A percentile compares a stretch with the other conserved stretches of the same genome.
These are phyloP conservation scores for Carex scoparia DNA, from an alignment of 176 grass and related monocot species.

Conservation along the genomic window DNA sequence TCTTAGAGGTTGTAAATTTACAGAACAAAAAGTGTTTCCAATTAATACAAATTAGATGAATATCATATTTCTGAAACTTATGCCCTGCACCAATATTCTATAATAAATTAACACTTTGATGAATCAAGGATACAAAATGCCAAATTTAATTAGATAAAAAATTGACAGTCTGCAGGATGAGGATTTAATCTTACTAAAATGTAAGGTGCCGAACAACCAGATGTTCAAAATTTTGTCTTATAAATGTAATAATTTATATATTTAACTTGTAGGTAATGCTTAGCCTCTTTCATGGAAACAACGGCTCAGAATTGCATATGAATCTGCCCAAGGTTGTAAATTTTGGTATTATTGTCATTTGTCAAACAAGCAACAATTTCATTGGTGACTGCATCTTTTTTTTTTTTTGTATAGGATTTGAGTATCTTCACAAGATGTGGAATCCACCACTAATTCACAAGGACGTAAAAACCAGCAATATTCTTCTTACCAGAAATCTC, in stretches of 20 bases:
- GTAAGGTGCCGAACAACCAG: neutral
- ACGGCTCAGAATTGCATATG: constrained; percentile 26
- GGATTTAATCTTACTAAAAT: neutral
- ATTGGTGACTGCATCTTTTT: neutral
- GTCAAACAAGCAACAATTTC: neutral
- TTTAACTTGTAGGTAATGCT: neutral
- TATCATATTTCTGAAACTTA: neutral
- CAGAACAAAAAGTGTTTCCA: neutral
- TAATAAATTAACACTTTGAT: neutral
- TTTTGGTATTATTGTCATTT: neutral
- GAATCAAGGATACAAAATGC: neutral
- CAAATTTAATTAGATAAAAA: neutral
- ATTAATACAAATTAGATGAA: neutral
- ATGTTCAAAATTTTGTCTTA: neutral
- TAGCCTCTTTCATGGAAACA: constrained; percentile 23
- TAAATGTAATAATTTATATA: neutral
- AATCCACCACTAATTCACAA: constrained; percentile 27
- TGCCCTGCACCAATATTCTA: neutral
- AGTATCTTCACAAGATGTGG: constrained; percentile 34
- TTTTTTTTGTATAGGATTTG: neutral
- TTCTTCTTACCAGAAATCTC: constrained; percentile 15
- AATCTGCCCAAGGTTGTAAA: constrained; percentile 18
- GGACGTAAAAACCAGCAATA: constrained; percentile 30
- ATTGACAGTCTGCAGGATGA: neutral
- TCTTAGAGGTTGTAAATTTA: neutral